Percentiles rank a stretch among this genome's conserved stretches.
Conservation (phyloP, 208 protist genomes). For the Crithidia bombi region DNA sequence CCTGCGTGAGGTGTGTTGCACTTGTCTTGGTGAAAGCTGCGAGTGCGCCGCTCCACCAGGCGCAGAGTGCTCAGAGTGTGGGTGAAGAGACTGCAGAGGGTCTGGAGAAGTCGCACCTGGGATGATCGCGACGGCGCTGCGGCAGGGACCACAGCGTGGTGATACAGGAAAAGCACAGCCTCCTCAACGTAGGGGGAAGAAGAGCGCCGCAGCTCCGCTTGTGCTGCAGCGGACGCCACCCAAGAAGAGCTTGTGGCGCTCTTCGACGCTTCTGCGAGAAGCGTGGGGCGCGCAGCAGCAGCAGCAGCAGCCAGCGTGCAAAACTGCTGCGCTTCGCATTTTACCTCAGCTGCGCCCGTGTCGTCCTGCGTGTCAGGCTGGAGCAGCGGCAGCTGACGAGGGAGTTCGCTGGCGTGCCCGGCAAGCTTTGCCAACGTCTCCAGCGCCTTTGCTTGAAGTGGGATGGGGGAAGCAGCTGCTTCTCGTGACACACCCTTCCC, state of each 20-base stretch:
- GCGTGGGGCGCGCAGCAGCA: no score
- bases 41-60: slow-evolving; percentile 8
- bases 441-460: background rate
- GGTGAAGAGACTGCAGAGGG: slow-evolving; percentile 28
- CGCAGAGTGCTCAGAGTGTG: slow-evolving; percentile 28
- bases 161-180: slow-evolving; percentile 24
- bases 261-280: background rate
- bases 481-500: no score
- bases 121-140: slow-evolving; percentile 31
- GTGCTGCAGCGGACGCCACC: background rate
- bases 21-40: background rate
- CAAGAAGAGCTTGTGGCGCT: background rate
- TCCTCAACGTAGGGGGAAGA: slow-evolving; percentile 16
- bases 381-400: no score
- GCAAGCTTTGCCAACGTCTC: slow-evolving; percentile 1
- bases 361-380: background rate
- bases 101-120: slow-evolving; percentile 34
- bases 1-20: background rate
- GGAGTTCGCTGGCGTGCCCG: background rate
- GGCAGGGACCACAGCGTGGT: slow-evolving; percentile 22
- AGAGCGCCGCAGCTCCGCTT: no score
- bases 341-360: background rate
- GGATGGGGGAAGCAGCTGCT: background rate
- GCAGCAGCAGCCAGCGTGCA: background rate
- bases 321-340: background rate